Base-by-base conservation (phyloP, 23 red algal species). In the Gracilaria caudata region DNA sequence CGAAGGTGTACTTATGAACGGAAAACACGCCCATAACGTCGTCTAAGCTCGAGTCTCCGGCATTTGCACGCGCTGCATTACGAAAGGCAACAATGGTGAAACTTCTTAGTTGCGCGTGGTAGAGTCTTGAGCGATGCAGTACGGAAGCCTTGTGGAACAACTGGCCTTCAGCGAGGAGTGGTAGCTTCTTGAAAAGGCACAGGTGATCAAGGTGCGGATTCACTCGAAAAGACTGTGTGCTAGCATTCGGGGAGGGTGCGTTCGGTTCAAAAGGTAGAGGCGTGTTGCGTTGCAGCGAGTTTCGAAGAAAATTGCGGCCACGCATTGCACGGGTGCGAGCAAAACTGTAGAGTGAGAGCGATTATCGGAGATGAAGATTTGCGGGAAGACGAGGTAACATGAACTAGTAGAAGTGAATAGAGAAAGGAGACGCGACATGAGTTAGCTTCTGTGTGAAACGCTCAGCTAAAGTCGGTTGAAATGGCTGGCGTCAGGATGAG, bases 101-200 rank as follows among this genome's bases (percentile, higher is more conserved):
- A 16, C 68, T 65, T 64, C 83, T 39, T 2, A 87, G 68, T 57
- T 87, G 24, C n/a, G 68, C 83, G 63, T 76, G 57, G 57, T 87
- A 87, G 34, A 73, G 34, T 57, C 49, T 87, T 57, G 83, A 75
- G 34, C 51, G 49, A 32, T 87, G 83, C 26, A 87, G 53, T 12
- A 34, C 26, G 38, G 68, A 63, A 17, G 51, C 33, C 72, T 87
- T 87, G 32, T 73, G 19, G 33, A 58, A 78, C 36, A 78, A 14
- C 6, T 75, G 44, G 9, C 83, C 83, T 6, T 51, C 51, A 56
- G 63, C 83, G 11, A 53, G 63, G 1, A 87, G 49, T 19, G 68
- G 28, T 23, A 73, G 83, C 51, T 51, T 77, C 33, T 65, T 59
- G 46, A 87, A 87, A 13, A 87, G 68, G 21, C 14, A 64, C 1